phyloP scores from a whole-genome alignment of 192 early-diverging fungal species.

The Cetraspora pellucida region DNA sequence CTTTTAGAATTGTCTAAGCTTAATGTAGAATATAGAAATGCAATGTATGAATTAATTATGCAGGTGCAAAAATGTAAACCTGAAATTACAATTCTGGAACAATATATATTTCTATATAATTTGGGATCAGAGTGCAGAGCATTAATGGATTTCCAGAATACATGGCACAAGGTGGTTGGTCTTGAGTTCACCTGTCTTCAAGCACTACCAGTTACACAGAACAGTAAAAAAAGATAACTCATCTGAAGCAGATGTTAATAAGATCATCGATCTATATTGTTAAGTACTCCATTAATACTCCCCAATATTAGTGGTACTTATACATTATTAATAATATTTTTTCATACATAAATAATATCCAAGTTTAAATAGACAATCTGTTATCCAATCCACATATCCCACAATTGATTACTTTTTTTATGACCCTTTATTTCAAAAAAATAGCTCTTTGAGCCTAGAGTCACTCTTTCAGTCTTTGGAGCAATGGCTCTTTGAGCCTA shows the following conservation, averaged over 20 bases:
- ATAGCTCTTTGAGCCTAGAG: too few relatives aligned
- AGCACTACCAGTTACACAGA: background rate
- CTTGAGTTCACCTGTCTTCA: constrained; percentile 4
- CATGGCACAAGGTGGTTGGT: constrained; percentile 19
- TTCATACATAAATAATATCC: constrained; percentile 27
- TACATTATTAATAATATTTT: constrained; percentile 28
- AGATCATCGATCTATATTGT: constrained; percentile 17
- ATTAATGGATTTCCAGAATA: constrained; percentile 24
- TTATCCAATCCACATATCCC: constrained; percentile 10
- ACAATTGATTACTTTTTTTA: constrained; percentile 10
- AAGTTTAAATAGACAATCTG: constrained; percentile 21
- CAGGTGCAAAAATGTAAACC: background rate
- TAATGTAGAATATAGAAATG: constrained; percentile 17
- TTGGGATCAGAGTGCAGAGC: constrained; percentile 6
- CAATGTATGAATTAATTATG: background rate
- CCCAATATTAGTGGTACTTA: background rate
- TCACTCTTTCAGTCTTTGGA: too few relatives aligned
- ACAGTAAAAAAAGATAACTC: constrained; percentile 22
- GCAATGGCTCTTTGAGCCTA: too few relatives aligned
- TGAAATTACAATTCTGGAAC: background rate
- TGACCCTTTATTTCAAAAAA: too few relatives aligned
- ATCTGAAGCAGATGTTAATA: background rate
- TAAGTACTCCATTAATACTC: constrained; percentile 2
- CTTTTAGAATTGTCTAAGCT: constrained; percentile 3
- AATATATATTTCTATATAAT: constrained; percentile 23